Conservation (phyloP, 129 eudicot species). For the Ambrosia trifida region DNA sequence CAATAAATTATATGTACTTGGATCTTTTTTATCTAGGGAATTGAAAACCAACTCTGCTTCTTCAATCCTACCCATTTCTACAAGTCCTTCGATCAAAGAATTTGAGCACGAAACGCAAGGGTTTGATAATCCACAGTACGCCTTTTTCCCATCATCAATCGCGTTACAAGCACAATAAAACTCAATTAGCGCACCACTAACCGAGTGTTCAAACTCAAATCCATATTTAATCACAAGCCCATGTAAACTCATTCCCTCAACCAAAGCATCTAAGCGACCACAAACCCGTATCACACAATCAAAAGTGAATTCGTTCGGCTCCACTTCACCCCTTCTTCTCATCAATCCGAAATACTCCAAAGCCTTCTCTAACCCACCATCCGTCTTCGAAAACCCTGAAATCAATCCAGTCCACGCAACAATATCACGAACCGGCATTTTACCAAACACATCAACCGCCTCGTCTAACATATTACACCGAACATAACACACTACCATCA, state of each 20-base stretch:
- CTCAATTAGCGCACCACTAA: conserved; percentile 55
- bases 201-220: conserved; percentile 49
- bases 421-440: conserved; percentile 61
- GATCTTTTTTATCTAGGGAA: conserved; percentile 33
- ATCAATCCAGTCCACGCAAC: conserved; percentile 71
- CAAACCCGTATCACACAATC: conserved; percentile 64
- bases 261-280: conserved; percentile 35
- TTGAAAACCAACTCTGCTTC: conserved; percentile 64
- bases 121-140: conserved; percentile 26
- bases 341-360: conserved; percentile 53
- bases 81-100: conserved; percentile 42
- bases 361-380: conserved; percentile 53
- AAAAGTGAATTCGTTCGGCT: conserved; percentile 66
- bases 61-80: conserved; percentile 40
- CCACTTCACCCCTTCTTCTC: conserved; percentile 44
- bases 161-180: conserved; percentile 50
- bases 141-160: conserved; percentile 51
- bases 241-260: conserved; percentile 51
- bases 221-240: conserved; percentile 52
- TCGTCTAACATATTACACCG: conserved; percentile 48
- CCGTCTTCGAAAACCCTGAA: conserved; percentile 56
- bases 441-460: conserved; percentile 45
- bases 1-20: conserved; percentile 59
- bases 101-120: conserved; percentile 41
- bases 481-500: conserved; percentile 68